Evolutionary conservation across 2,329 filamentous ascomycete species (phyloP), one percentile per base, ranked within the genome.

Genomic region (Leptographium wingfieldii): DNA sequence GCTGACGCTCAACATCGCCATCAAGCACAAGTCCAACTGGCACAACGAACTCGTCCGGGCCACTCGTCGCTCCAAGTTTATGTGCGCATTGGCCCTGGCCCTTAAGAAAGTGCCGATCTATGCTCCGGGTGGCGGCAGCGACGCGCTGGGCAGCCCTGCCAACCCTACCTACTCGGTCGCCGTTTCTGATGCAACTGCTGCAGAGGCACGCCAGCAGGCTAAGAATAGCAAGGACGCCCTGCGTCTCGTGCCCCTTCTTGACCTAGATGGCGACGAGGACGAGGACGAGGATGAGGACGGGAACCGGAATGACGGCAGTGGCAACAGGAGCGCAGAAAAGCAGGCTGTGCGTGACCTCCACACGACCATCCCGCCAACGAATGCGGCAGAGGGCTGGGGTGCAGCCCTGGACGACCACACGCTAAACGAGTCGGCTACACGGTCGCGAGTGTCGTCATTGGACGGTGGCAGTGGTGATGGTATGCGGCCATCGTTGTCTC

Each of bases 21-120:
- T 96, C 69, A 85, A 87, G 68, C 91, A 97, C 79, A 97, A 97
- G 75, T 90, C 86, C 61, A 94, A 92, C 74, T 92, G 89, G 88
- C 84, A 90, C 66, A 91, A 96, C 72, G 92, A 96, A 66, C 80
- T 82, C 1, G 80, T 96, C 49, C 87, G 92, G 49, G 86, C 86
- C 22, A 81, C 87, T 7, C 85, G 92, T 58, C 85, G 92, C 62
- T 95, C 88, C 71, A 97, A 96, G 73, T 97, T 99, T 75, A 95
- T 97, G 85, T 96, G 92, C 69, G 94, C 94, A 0, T 77, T 99
- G 61, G 86, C 94, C 5, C 73, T 91, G 10, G 91, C 92, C 3
- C 76, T 96, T 61, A 88, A 90, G 73, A 91, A 87, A 74, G 80
- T 99, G 22, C 92, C 92, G 11, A 92, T 99, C 68, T 81, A 90